phyloP scores from a whole-genome alignment of 257 asterid genomes.

The Solanum habrochaites region DNA sequence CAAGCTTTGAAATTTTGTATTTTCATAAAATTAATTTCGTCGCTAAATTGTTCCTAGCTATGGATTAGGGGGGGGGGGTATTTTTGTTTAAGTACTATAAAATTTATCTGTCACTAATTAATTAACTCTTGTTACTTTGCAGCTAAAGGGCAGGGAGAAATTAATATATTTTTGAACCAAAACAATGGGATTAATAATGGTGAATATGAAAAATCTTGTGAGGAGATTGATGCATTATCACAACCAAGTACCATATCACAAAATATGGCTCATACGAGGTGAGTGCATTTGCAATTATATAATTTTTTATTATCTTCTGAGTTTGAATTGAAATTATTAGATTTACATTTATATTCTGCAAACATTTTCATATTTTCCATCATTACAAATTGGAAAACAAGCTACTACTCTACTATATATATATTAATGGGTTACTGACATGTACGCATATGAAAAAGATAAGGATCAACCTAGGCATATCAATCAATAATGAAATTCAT shows the following conservation, averaged over 20 bases:
- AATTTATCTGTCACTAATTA: no score
- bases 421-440: conserved; percentile 2
- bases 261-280: conserved; percentile 32
- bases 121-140: background rate
- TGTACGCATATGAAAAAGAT: background rate
- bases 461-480: background rate
- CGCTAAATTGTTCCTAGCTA: background rate
- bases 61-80: background rate
- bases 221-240: conserved; percentile 25
- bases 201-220: conserved; percentile 13
- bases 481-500: background rate
- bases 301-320: background rate
- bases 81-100: background rate
- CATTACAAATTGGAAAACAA: background rate
- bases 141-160: conserved; percentile 22
- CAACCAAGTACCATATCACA: conserved; percentile 19
- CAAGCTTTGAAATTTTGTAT: background rate
- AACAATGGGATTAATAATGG: conserved; percentile 9
- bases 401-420: background rate
- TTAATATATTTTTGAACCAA: conserved; percentile 11
- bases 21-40: background rate
- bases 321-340: background rate
- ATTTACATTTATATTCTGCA: background rate
- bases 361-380: background rate
- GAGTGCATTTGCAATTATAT: conserved; percentile 15